Percentiles rank a stretch among this genome's conserved stretches.
These are phyloP conservation scores for Galium porrigens DNA, from an alignment of 305 asterid species.

Conservation along the genomic window DNA sequence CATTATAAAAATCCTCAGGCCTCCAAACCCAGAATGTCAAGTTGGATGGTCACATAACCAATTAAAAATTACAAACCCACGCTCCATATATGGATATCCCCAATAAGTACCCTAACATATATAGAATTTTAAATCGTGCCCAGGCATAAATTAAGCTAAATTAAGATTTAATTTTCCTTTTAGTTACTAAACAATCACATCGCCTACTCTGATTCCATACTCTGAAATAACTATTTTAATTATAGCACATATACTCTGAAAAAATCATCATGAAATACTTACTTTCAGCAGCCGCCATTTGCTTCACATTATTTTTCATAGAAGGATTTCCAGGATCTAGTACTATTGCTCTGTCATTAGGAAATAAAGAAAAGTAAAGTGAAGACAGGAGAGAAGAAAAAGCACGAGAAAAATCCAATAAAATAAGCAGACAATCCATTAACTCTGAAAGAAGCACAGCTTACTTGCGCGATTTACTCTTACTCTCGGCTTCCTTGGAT, in stretches of 20 bases:
- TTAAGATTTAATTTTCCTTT: too few species aligned
- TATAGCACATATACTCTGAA: background rate
- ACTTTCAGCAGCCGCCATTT: constrained; percentile 70
- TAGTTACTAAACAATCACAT: background rate
- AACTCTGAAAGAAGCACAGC: constrained; percentile 17
- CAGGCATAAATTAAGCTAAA: background rate
- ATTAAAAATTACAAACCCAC: background rate
- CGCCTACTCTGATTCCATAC: background rate
- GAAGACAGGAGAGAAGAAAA: constrained; percentile 12
- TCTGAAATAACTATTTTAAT: background rate
- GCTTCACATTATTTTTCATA: constrained; percentile 64
- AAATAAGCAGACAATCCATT: background rate
- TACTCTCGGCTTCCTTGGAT: constrained; percentile 85
- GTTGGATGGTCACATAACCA: background rate
- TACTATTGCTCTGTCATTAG: constrained; percentile 68
- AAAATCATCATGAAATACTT: constrained; percentile 21
- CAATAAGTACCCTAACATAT: background rate
- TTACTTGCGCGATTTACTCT: constrained; percentile 62
- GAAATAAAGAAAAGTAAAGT: constrained; percentile 17
- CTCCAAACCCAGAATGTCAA: background rate
- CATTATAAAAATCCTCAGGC: background rate
- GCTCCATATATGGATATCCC: background rate
- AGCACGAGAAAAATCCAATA: background rate
- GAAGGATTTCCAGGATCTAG: constrained; percentile 69
- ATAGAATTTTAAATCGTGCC: background rate